These are phyloP conservation scores for Sextonia rubra DNA, from an alignment of 164 flowering plant species.

Conservation along the genomic window DNA sequence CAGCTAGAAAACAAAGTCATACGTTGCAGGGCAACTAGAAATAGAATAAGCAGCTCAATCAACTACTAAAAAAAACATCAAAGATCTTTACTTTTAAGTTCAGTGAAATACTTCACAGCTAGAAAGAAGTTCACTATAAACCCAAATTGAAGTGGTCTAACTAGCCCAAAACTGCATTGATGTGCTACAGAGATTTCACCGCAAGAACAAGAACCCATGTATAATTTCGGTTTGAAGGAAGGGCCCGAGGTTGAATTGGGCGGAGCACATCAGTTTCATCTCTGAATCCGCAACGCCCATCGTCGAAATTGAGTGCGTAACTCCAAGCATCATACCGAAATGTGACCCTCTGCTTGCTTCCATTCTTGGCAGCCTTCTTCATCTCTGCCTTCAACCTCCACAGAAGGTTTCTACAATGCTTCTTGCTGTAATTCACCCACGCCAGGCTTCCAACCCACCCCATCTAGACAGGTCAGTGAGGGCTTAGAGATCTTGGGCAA, in stretches of 20 bases:
- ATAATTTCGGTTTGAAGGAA: not conserved
- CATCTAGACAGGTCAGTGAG: not conserved
- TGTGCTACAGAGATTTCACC: not conserved
- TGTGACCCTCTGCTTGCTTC: constrained; percentile 25
- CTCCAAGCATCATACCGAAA: constrained; percentile 81
- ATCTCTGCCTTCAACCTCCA: constrained; percentile 58
- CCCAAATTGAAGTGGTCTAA: too few relatives aligned
- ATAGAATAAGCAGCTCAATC: too few relatives aligned
- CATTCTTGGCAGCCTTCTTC: constrained; percentile 44
- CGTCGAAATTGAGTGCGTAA: constrained; percentile 82
- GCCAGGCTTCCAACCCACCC: not conserved
- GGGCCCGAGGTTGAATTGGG: not conserved
- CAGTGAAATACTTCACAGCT: too few relatives aligned
- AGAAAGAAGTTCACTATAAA: too few relatives aligned
- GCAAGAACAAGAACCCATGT: not conserved
- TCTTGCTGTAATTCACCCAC: not conserved
- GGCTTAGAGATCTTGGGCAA: not conserved
- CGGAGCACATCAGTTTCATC: not conserved
- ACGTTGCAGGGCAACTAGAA: too few relatives aligned
- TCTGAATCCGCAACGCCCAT: constrained; percentile 32
- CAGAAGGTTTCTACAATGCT: constrained; percentile 44
- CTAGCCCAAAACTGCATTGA: not conserved
- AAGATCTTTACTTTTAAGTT: too few relatives aligned
- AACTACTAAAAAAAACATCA: too few relatives aligned
- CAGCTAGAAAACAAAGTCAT: too few relatives aligned